phyloP scores from a whole-genome alignment of 805 yeast species.

The Kluyveromyces lactis region DNA sequence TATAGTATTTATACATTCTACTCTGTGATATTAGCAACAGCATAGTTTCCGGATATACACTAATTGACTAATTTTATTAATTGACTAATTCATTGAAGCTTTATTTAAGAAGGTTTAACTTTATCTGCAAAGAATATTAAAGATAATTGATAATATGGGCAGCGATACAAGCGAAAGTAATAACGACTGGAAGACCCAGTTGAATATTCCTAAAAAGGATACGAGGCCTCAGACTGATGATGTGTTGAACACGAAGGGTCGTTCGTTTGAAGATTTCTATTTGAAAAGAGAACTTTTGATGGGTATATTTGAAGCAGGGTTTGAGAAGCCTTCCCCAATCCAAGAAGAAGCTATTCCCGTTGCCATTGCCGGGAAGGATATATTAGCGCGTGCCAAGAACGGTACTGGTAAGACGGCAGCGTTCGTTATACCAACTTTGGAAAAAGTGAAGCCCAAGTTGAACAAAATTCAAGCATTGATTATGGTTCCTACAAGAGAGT shows the following conservation, averaged over 20 bases:
- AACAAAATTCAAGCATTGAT: conserved; percentile 86
- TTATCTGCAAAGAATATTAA: no score
- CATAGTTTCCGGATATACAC: no score
- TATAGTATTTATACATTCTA: no score
- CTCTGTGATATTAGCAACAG: no score
- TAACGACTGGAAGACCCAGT: conserved; percentile 60
- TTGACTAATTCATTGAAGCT: no score
- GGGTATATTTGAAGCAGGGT: conserved; percentile 99
- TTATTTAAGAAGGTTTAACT: no score
- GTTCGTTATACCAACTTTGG: conserved; percentile 87
- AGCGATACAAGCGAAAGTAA: conserved; percentile 7
- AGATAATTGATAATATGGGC: no score
- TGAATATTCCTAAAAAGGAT: conserved; percentile 77
- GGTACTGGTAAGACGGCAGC: conserved; percentile 99
- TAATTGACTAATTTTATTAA: no score
- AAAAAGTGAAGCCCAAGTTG: conserved; percentile 75
- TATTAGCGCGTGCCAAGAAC: conserved; percentile 94
- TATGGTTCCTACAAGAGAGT: conserved; percentile 94
- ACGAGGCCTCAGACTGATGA: conserved; percentile 96
- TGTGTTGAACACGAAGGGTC: conserved; percentile 85
- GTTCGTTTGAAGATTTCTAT: conserved; percentile 83
- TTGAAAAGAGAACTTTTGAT: conserved; percentile 87
- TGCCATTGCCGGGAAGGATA: conserved; percentile 91
- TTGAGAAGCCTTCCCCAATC: conserved; percentile 95
- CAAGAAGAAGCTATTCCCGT: conserved; percentile 97